A percentile compares a stretch with the other conserved stretches of the same genome.
Conservation (phyloP, 306 rosid species). For the Mimosa pudica region DNA sequence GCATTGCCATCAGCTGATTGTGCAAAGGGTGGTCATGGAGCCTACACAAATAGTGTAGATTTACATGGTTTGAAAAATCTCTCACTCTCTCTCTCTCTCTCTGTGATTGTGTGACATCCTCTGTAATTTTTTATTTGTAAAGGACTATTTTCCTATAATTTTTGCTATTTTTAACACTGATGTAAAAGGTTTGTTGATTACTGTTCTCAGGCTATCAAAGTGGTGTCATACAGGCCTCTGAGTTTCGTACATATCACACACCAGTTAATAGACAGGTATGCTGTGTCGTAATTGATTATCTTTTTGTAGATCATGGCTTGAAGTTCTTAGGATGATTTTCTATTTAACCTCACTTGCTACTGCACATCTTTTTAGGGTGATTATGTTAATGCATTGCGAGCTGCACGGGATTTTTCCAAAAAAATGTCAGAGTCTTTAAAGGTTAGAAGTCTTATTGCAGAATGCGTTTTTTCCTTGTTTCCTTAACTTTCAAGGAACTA, state of each 20-base stretch:
- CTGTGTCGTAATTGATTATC: conserved; percentile 26
- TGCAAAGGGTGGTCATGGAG: conserved; percentile 99
- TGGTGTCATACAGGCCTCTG: conserved; percentile 85
- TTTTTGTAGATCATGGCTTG: conserved; percentile 31
- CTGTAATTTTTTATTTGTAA: conserved; percentile 6
- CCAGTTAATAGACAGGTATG: conserved; percentile 87
- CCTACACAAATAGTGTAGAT: conserved; percentile 95
- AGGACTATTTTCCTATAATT: neutral
- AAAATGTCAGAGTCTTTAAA: conserved; percentile 71
- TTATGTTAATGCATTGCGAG: conserved; percentile 79
- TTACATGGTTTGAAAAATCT: conserved; percentile 63
- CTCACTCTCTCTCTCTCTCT: neutral
- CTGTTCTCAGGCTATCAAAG: conserved; percentile 69
- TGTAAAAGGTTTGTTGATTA: conserved; percentile 30
- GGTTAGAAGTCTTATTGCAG: conserved; percentile 50
- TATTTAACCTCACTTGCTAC: conserved; percentile 31
- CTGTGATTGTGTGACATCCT: neutral
- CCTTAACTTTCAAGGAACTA: neutral
- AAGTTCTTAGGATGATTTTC: conserved; percentile 10
- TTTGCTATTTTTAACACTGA: conserved; percentile 24
- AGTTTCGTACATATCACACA: conserved; percentile 96
- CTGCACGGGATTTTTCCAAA: conserved; percentile 84
- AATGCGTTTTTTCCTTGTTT: conserved; percentile 14
- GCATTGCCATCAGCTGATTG: conserved; percentile 98
- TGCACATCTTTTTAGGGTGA: conserved; percentile 65